phyloP scores from a whole-genome alignment of 768 basidiomycete species.

The Kwoniella bestiolae region DNA sequence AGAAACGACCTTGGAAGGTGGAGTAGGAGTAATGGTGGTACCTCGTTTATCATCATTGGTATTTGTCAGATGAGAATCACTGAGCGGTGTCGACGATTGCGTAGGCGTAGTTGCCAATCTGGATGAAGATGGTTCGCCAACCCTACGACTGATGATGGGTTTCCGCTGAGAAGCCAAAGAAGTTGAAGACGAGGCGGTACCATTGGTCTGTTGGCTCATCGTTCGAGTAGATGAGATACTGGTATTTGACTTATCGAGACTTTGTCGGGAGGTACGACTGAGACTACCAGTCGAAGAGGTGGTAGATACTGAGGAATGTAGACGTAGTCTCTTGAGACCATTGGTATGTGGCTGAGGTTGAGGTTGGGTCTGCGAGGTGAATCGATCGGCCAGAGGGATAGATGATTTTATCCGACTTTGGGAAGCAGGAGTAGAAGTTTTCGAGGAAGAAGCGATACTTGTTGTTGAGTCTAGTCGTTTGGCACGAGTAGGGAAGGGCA shows the following conservation, averaged over 20 bases:
- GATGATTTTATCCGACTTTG: background rate
- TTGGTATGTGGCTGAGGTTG: background rate
- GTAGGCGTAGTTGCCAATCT: background rate
- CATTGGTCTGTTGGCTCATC: too few species aligned
- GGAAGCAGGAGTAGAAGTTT: background rate
- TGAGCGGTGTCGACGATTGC: background rate
- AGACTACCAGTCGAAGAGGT: background rate
- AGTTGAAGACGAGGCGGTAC: background rate
- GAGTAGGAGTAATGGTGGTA: too few species aligned
- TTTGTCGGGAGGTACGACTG: background rate
- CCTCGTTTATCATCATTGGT: background rate
- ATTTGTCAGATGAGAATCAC: background rate
- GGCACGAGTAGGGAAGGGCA: background rate
- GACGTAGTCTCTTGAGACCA: constrained; percentile 36
- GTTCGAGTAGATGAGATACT: background rate
- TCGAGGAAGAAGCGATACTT: too few species aligned
- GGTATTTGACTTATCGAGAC: background rate
- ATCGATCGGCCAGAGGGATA: background rate
- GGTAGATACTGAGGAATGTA: constrained; percentile 35
- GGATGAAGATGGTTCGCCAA: background rate
- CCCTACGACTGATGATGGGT: background rate
- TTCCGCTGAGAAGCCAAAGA: background rate
- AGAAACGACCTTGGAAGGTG: background rate
- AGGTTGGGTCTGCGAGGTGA: background rate
- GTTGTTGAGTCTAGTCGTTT: background rate